Evolutionary conservation across 2,329 filamentous ascomycete species (phyloP).

Genomic region (Calonectria multiphialidica): DNA sequence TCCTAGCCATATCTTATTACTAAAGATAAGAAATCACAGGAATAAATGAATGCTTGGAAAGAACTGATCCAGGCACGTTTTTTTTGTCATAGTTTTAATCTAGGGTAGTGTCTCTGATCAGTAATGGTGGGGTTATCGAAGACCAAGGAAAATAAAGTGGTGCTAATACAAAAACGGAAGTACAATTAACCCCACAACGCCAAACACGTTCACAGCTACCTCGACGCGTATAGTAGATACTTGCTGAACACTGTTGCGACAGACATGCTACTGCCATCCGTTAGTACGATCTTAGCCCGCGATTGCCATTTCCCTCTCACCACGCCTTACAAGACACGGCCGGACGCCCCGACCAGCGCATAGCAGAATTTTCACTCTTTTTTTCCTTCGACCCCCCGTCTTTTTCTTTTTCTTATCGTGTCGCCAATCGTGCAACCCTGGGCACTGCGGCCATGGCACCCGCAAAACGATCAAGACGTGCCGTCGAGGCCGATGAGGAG

Average conservation of each 20-base stretch:
- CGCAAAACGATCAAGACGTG: constrained; percentile 58
- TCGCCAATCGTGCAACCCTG: constrained; percentile 3
- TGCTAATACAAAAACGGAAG: constrained; percentile 29
- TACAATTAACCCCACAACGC: constrained; percentile 3
- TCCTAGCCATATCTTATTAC: background rate
- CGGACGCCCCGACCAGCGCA: too few species aligned
- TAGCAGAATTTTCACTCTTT: background rate
- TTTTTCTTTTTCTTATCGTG: background rate
- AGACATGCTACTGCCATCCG: background rate
- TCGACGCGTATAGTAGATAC: constrained; percentile 40
- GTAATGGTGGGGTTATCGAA: background rate
- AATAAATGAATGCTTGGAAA: background rate
- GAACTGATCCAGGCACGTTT: background rate
- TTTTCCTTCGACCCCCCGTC: too few species aligned
- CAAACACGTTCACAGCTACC: constrained; percentile 30
- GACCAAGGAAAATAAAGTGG: background rate
- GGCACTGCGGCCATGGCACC: constrained; percentile 42
- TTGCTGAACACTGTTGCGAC: background rate
- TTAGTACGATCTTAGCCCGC: background rate
- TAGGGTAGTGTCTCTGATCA: background rate
- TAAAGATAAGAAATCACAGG: background rate
- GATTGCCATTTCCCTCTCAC: background rate
- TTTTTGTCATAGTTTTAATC: background rate
- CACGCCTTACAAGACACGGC: too few species aligned
- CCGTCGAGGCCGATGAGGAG: constrained; percentile 48